Conservation (phyloP, 257 asterid genomes). For the Solanum tarijense region DNA sequence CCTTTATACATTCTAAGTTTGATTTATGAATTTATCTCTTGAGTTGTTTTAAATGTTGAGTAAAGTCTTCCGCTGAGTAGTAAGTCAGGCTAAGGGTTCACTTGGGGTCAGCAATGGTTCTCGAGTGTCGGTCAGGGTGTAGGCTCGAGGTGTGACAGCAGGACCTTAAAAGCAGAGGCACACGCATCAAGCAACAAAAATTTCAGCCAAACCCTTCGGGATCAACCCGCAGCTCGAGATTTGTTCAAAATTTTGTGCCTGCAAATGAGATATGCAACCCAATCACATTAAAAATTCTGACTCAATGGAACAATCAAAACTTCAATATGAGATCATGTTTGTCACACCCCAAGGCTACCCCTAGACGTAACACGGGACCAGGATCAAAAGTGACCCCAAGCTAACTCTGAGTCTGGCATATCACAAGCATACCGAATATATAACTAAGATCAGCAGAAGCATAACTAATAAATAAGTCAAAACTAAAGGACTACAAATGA, state of each 20-base stretch:
- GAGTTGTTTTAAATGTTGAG: too few relatives aligned
- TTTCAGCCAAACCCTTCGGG: neutral
- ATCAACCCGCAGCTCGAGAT: neutral
- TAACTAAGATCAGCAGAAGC: neutral
- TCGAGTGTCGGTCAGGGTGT: too few relatives aligned
- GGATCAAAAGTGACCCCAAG: neutral
- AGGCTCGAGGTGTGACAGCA: too few relatives aligned
- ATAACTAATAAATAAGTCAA: neutral
- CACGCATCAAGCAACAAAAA: neutral
- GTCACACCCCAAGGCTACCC: neutral
- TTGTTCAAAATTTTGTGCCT: neutral
- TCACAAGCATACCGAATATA: neutral
- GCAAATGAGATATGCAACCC: neutral
- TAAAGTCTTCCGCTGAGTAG: too few relatives aligned
- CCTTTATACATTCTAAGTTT: too few relatives aligned
- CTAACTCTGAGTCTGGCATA: neutral
- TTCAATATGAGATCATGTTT: neutral
- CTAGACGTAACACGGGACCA: neutral
- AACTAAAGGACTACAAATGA: neutral
- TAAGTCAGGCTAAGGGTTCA: too few relatives aligned
- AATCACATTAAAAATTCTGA: neutral
- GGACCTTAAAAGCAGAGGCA: neutral
- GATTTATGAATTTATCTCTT: too few relatives aligned
- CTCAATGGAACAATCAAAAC: neutral
- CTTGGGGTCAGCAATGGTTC: too few relatives aligned